Evolutionary conservation across 2,329 filamentous ascomycete genomes (phyloP), one percentile per base, ranked within the genome.

Genomic region (Fusarium haematococcum): DNA sequence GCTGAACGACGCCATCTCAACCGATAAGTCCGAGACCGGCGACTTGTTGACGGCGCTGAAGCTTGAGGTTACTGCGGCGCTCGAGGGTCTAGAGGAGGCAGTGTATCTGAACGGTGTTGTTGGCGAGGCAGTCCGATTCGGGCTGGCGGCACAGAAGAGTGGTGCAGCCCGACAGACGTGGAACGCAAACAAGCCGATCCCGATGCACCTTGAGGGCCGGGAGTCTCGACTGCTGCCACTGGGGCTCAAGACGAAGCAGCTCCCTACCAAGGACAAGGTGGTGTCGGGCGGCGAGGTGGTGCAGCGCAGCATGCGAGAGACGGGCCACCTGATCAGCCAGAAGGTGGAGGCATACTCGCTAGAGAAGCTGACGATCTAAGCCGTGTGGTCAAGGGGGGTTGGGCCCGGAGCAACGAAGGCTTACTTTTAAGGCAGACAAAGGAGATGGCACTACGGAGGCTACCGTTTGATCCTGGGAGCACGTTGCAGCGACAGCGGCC

Each of bases 261-360:
- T 81, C 57, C 85, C 90, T 25, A 86, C 86, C 48, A 83, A 79
- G 69, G 83, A 86, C 70, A 91, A 94, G 88, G 85, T 93, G 75
- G 86, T 91, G 75, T 86, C 88, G 56, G 91, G 91, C 65, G 94
- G 94, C 20, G 93, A 95, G 84, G 85, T 94, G 45, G 87, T 91
- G 71, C 85, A 89, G 81, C 90, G 94, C 76, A 95, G 88, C 77
- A 87, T 85, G 76, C 88, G 95, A 82, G 93, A 97, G 84, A 91
- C 92, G 68, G 94, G 93, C 20, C 91, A 93, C 82, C 84, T 97
- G 81, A 90, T 93, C 79, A 94, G 93, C 80, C 93, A 94, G 84
- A 92, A 92, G 80, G 92, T 95, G 71, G 93, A 93, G 65, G 91
- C 92, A 75, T 98, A 98, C 84, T 94, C 93, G 56, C 88, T 96